Percentiles rank a stretch among this genome's conserved stretches.
Evolutionary conservation across 768 basidiomycete genomes (phyloP).

Genomic region (Infundibulicybe gibba): DNA sequence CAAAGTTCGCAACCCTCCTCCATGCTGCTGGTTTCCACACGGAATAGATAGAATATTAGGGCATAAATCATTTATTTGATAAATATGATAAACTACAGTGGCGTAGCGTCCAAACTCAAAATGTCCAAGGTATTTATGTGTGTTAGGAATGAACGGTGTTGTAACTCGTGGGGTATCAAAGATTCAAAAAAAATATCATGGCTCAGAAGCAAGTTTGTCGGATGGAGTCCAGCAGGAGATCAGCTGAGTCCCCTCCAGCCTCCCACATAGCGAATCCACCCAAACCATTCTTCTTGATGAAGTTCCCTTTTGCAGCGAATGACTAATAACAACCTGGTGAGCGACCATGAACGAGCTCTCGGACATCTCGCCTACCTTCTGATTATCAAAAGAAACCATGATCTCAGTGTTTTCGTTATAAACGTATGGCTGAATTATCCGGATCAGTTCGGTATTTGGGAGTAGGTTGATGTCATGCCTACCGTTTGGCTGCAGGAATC

Average conservation of each 20-base stretch:
- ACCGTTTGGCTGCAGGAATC: conserved; percentile 76
- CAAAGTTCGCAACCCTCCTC: conserved; percentile 47
- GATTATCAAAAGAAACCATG: conserved; percentile 49
- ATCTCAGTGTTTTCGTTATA: conserved; percentile 36
- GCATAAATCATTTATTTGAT: neutral
- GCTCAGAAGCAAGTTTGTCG: conserved; percentile 13
- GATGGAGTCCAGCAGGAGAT: conserved; percentile 42
- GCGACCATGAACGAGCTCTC: neutral
- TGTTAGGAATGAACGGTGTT: no score
- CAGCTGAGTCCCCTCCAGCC: conserved; percentile 58
- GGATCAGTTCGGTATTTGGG: neutral
- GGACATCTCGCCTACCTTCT: conserved; percentile 21
- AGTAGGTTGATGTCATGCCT: conserved; percentile 16
- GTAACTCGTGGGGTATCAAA: no score
- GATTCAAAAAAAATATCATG: no score
- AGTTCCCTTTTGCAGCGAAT: conserved; percentile 51
- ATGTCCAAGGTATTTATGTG: no score
- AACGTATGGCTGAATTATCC: conserved; percentile 34
- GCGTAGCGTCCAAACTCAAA: no score
- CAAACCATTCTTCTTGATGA: conserved; percentile 47
- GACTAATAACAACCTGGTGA: conserved; percentile 20
- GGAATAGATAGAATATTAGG: conserved; percentile 4
- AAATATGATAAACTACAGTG: no score
- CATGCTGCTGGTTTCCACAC: conserved; percentile 65
- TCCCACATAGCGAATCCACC: conserved; percentile 74